Base-by-base conservation (phyloP, 1,284 basidiomycete genomes). In the Pisolithus thermaeus region DNA sequence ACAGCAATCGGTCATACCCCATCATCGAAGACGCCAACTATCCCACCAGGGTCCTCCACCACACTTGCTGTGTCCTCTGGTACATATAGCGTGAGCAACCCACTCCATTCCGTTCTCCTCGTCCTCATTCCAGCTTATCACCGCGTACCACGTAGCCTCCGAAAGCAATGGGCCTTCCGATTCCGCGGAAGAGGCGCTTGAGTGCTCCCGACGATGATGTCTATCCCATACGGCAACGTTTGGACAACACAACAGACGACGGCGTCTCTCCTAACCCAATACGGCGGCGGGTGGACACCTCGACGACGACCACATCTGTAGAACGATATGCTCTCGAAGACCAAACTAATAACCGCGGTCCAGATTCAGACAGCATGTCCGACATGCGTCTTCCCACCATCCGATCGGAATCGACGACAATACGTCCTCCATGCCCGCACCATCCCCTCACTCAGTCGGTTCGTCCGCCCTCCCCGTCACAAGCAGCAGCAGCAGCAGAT, bases 201-300 rank as follows among this genome's bases (percentile, higher is more conserved):
- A 35, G 32, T 35, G 5, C 32, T 14, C 28, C 52, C 40, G 55
- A 46, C 23, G 16, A 18, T 8, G 1, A 20, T 5, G 54, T 51
- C 7, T 27, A 39, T 28, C 25, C 53, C 18, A 46, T 3, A 25
- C 53, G 57, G 43, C 63, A 37, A 7, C 63, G 50, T 22, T 39
- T 59, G 14, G 58, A 59, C 18, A 3, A 2, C 5, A 41, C 51
- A 5, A 50, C 51, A 30, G n/a, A 9, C 2, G 46, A 39, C 37
- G 22, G 36, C 9, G 18, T 36, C 6, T 39, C 23, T 5, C 23
- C 27, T 28, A 7, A 23, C 18, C 36, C 32, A 36, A 23, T 3
- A 28, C 55, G 58, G 44, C 63, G 35, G 6, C 63, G 49, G 28
- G 39, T 59, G 14, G 55, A 59, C n/a, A 4, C 1, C 5, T 39